phyloP scores from a whole-genome alignment of 1,139 yeast species.

The Torulaspora globosa region DNA sequence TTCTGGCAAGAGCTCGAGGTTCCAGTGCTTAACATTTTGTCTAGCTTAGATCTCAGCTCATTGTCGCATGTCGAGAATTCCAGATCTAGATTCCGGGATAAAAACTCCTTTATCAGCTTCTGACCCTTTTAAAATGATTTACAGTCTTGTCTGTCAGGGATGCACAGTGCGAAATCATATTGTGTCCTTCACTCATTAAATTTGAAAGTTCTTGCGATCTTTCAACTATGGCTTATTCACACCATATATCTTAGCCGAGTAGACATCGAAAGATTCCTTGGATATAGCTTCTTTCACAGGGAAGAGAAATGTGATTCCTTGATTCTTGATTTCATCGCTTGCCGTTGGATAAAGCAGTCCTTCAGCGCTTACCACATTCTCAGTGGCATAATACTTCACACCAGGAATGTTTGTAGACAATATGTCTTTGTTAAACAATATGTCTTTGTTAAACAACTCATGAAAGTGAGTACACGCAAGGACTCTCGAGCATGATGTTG shows the following conservation, averaged over 20 bases:
- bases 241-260: slow-evolving; percentile 42
- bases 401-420: slow-evolving; percentile 19
- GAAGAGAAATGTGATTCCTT: slow-evolving; percentile 38
- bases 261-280: slow-evolving; percentile 39
- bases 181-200: slow-evolving; percentile 21
- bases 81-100: slow-evolving; percentile 35
- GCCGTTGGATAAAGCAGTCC: not conserved
- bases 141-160: slow-evolving; percentile 19
- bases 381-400: slow-evolving; percentile 32
- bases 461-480: slow-evolving; percentile 46
- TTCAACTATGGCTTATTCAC: slow-evolving; percentile 32
- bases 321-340: slow-evolving; percentile 5
- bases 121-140: slow-evolving; percentile 25
- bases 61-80: slow-evolving; percentile 10
- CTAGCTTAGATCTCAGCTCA: slow-evolving; percentile 15
- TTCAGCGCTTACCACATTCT: slow-evolving; percentile 25
- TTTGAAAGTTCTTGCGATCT: slow-evolving; percentile 34
- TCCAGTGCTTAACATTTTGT: not conserved
- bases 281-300: slow-evolving; percentile 37
- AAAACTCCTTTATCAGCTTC: slow-evolving; percentile 32
- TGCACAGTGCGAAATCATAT: slow-evolving; percentile 23
- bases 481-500: slow-evolving; percentile 34
- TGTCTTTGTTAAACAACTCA: slow-evolving; percentile 37
- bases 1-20: not conserved
- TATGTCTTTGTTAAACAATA: slow-evolving; percentile 33